A percentile compares a stretch with the other conserved stretches of the same genome.
These are phyloP conservation scores for Botrytis galanthina DNA, from an alignment of 2,329 filamentous ascomycete genomes.

Conservation along the genomic window DNA sequence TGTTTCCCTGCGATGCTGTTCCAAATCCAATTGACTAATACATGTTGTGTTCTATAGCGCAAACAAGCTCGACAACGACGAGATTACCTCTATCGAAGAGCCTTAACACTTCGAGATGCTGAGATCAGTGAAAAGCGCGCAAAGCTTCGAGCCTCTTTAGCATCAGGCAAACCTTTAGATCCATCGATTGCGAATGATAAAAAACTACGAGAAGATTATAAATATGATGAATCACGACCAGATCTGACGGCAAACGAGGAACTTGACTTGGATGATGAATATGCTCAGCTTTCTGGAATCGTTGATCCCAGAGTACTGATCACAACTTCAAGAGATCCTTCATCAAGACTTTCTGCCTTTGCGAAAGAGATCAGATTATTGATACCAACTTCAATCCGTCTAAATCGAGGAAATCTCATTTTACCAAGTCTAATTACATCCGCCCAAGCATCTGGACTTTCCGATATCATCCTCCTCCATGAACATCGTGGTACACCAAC, in stretches of 20 bases:
- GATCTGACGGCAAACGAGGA: constrained; percentile 67
- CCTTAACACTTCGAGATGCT: constrained; percentile 82
- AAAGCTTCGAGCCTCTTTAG: constrained; percentile 80
- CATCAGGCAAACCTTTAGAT: constrained; percentile 83
- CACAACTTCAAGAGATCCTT: constrained; percentile 87
- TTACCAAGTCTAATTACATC: constrained; percentile 81
- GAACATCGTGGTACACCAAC: constrained; percentile 93
- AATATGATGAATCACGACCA: constrained; percentile 82
- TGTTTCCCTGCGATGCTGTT: background rate
- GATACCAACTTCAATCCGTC: constrained; percentile 77
- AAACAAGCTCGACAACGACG: constrained; percentile 75
- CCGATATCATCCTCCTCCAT: constrained; percentile 83
- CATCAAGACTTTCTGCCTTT: constrained; percentile 80
- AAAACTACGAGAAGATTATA: constrained; percentile 78
- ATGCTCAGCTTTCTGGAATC: constrained; percentile 84
- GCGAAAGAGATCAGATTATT: constrained; percentile 86
- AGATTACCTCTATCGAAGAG: constrained; percentile 88
- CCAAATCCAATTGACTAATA: constrained; percentile 5
- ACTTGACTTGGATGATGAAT: constrained; percentile 82
- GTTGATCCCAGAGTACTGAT: constrained; percentile 86
- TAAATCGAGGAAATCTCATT: constrained; percentile 90
- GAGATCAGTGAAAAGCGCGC: constrained; percentile 90
- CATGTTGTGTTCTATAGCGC: constrained; percentile 43
- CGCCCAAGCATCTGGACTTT: constrained; percentile 75
- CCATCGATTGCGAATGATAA: constrained; percentile 84